Conservation (phyloP, 805 yeast species). For the Zygosaccharomyces bailii region DNA sequence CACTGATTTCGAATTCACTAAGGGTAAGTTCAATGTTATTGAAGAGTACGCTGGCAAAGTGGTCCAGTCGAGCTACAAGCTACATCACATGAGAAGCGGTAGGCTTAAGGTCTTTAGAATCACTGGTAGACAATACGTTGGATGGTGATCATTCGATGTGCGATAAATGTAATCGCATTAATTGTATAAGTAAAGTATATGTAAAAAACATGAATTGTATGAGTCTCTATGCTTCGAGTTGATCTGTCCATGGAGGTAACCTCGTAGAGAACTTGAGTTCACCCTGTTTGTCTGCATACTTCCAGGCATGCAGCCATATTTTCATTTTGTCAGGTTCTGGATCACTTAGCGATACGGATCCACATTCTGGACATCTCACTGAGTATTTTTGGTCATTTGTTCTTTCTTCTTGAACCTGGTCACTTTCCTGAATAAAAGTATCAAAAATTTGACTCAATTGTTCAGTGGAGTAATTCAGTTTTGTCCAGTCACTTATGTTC, state of each 20-base stretch:
- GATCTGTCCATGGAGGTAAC: slow-evolving; percentile 47
- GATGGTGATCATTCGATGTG: slow-evolving; percentile 48
- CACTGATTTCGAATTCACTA: slow-evolving; percentile 67
- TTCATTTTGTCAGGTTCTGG: slow-evolving; percentile 30
- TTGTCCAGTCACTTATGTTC: slow-evolving; percentile 21
- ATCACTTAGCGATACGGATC: slow-evolving; percentile 22
- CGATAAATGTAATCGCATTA: neutral
- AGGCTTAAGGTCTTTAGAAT: slow-evolving; percentile 74
- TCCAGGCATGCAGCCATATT: slow-evolving; percentile 37
- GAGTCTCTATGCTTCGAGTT: neutral
- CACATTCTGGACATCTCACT: slow-evolving; percentile 29
- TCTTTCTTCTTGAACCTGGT: slow-evolving; percentile 38
- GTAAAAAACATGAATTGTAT: neutral
- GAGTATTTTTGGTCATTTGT: slow-evolving; percentile 7
- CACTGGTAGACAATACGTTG: slow-evolving; percentile 67
- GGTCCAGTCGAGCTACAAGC: slow-evolving; percentile 57
- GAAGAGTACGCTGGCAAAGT: slow-evolving; percentile 55
- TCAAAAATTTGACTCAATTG: slow-evolving; percentile 17
- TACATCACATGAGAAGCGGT: slow-evolving; percentile 75
- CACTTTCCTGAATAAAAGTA: slow-evolving; percentile 26
- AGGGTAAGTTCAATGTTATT: slow-evolving; percentile 65
- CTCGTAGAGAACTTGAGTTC: slow-evolving; percentile 41
- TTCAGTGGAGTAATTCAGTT: slow-evolving; percentile 7
- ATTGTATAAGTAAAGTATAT: neutral
- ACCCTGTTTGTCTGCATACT: slow-evolving; percentile 32